These are phyloP conservation scores for Hypoxylon fragiforme DNA, from an alignment of 495 filamentous ascomycete genomes.

Conservation along the genomic window DNA sequence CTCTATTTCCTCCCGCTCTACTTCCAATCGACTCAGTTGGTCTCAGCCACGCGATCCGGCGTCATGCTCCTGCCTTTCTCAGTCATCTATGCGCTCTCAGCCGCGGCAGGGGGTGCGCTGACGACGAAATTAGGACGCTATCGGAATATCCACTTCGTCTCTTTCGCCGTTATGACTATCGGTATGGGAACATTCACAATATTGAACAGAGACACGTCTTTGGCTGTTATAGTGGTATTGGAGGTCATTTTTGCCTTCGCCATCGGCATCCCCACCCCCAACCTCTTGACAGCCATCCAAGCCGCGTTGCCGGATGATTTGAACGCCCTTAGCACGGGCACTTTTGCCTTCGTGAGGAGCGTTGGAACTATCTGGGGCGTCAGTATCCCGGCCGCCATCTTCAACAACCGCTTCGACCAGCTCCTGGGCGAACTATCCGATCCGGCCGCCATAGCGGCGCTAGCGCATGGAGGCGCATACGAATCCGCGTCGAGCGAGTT, in stretches of 20 bases:
- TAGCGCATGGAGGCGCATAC: conserved; percentile 12
- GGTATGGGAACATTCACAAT: conserved; percentile 48
- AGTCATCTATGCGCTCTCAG: conserved; percentile 40
- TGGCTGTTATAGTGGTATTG: conserved; percentile 37
- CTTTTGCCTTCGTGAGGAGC: conserved; percentile 51
- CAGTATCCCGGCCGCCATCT: conserved; percentile 50
- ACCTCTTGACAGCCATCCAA: conserved; percentile 36
- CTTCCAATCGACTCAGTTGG: conserved; percentile 48
- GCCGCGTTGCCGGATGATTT: conserved; percentile 47
- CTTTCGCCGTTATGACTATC: conserved; percentile 45
- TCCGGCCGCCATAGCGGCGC: background rate
- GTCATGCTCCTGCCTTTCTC: conserved; percentile 52
- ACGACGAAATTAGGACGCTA: conserved; percentile 50
- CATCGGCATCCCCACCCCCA: conserved; percentile 40
- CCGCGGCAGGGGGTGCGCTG: conserved; percentile 44
- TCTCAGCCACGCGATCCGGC: conserved; percentile 44
- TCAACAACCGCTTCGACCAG: conserved; percentile 49
- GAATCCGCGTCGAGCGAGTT: conserved; percentile 9
- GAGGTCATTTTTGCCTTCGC: conserved; percentile 41
- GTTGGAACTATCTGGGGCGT: conserved; percentile 55
- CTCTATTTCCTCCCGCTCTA: conserved; percentile 55
- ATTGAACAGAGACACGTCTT: conserved; percentile 29
- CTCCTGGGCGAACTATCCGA: conserved; percentile 12
- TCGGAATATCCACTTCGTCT: conserved; percentile 45
- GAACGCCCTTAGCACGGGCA: conserved; percentile 45